These are phyloP conservation scores for Plasmodium vivax DNA, from an alignment of 169 alveolate genomes.

Conservation along the genomic window DNA sequence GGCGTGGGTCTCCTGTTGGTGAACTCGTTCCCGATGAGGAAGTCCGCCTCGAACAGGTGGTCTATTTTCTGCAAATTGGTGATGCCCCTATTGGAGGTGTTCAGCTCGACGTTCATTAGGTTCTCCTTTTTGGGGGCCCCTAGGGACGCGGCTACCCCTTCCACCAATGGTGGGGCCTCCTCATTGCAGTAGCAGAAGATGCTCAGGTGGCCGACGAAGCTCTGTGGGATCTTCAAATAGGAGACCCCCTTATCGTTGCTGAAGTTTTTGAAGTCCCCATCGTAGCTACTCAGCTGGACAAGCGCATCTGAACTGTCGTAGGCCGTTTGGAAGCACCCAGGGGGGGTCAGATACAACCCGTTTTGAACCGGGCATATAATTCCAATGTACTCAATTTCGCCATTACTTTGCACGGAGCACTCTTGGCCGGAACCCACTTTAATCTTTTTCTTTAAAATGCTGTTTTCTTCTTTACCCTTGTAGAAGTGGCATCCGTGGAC, in stretches of 20 bases:
- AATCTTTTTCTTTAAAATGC: constrained; percentile 21
- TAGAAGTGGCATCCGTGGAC: constrained; percentile 64
- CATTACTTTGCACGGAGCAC: constrained; percentile 36
- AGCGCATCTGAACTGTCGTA: constrained; percentile 1
- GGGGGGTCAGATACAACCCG: constrained; percentile 20
- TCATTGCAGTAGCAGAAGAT: constrained; percentile 48
- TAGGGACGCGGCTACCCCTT: background rate
- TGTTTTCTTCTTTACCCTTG: constrained; percentile 17
- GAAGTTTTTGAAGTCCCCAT: constrained; percentile 17
- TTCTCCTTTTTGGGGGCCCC: background rate
- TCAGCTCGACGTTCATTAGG: constrained; percentile 30
- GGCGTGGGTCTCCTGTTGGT: background rate
- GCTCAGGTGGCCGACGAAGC: background rate
- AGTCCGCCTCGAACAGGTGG: background rate
- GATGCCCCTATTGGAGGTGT: constrained; percentile 19
- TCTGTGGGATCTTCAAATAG: constrained; percentile 59
- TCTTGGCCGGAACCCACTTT: constrained; percentile 5
- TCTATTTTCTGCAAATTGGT: background rate
- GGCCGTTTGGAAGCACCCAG: background rate
- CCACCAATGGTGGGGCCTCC: background rate
- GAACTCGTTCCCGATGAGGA: constrained; percentile 25
- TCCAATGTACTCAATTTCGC: constrained; percentile 47
- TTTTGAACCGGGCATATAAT: constrained; percentile 21
- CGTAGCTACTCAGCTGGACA: background rate
- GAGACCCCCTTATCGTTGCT: constrained; percentile 44